These are phyloP conservation scores for Tricladium varicosporioides DNA, from an alignment of 2,329 filamentous ascomycete species.

Conservation along the genomic window DNA sequence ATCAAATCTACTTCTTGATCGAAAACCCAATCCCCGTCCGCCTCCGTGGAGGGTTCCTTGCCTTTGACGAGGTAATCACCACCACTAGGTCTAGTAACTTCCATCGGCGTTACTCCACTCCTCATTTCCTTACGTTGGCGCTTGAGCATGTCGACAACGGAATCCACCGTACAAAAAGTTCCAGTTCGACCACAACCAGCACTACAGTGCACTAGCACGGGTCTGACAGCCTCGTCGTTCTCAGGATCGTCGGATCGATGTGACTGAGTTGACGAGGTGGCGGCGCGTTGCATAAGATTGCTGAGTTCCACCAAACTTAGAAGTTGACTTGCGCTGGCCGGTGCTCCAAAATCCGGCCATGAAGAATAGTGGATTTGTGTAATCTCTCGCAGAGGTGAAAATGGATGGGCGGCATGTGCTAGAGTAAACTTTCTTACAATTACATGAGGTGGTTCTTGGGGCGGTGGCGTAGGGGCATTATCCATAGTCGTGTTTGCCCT, in stretches of 20 bases:
- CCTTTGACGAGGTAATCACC: conserved; percentile 28
- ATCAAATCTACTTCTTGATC: conserved; percentile 75
- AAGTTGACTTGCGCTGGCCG: conserved; percentile 83
- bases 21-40: conserved; percentile 62
- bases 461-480: conserved; percentile 35
- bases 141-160: conserved; percentile 94
- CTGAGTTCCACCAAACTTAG: conserved; percentile 87
- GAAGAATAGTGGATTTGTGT: conserved; percentile 91
- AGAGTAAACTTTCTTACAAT: conserved; percentile 85
- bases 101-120: conserved; percentile 41
- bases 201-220: conserved; percentile 91
- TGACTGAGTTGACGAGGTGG: conserved; percentile 26
- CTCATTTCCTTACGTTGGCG: conserved; percentile 58
- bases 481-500: conserved; percentile 55
- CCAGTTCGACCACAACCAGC: conserved; percentile 94
- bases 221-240: conserved; percentile 51
- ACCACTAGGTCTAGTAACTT: conserved; percentile 31
- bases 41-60: conserved; percentile 6
- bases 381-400: conserved; percentile 83
- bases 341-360: conserved; percentile 97
- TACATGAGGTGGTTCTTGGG: conserved; percentile 67
- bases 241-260: conserved; percentile 58
- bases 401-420: conserved; percentile 73
- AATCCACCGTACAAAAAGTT: conserved; percentile 95
- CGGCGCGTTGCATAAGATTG: conserved; percentile 66